phyloP scores from a whole-genome alignment of 139 green algal species.

The Chlamydomonas sp. region DNA sequence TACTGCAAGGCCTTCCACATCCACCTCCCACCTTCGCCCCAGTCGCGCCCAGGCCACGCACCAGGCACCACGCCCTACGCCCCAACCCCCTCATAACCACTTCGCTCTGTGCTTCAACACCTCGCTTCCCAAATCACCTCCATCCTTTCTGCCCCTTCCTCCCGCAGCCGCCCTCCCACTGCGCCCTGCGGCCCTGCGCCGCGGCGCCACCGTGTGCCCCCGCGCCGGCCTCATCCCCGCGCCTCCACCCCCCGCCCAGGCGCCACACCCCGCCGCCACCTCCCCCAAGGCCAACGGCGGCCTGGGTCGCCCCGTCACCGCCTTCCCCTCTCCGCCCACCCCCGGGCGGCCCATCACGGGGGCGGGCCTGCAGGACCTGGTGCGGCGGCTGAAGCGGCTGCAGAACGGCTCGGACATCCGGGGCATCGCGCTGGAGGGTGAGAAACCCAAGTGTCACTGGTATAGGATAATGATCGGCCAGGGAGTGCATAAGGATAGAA shows the following conservation, averaged over 20 bases:
- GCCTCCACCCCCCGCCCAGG: background rate
- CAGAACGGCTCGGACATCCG: slow-evolving; percentile 95
- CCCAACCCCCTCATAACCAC: too few species aligned
- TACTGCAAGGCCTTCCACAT: too few species aligned
- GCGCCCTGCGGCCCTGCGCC: background rate
- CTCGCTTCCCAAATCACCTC: too few species aligned
- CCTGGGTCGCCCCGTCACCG: background rate
- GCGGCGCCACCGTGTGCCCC: background rate
- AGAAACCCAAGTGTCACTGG: background rate
- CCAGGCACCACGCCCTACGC: too few species aligned
- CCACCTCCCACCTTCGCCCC: too few species aligned
- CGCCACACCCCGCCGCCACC: background rate
- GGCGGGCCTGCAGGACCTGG: slow-evolving; percentile 43
- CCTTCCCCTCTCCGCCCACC: background rate
- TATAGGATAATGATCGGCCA: background rate
- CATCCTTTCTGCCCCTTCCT: too few species aligned
- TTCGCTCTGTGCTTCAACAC: too few species aligned
- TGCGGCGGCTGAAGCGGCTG: slow-evolving; percentile 62
- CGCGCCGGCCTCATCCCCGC: background rate
- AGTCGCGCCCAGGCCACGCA: too few species aligned
- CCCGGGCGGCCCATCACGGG: slow-evolving; percentile 36
- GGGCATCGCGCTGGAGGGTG: slow-evolving; percentile 86
- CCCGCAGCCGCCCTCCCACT: too few species aligned
- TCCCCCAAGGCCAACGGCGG: background rate
- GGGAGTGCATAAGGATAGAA: background rate